Evolutionary conservation across 345 rosid species (phyloP).

Genomic region (Brassica cretica): DNA sequence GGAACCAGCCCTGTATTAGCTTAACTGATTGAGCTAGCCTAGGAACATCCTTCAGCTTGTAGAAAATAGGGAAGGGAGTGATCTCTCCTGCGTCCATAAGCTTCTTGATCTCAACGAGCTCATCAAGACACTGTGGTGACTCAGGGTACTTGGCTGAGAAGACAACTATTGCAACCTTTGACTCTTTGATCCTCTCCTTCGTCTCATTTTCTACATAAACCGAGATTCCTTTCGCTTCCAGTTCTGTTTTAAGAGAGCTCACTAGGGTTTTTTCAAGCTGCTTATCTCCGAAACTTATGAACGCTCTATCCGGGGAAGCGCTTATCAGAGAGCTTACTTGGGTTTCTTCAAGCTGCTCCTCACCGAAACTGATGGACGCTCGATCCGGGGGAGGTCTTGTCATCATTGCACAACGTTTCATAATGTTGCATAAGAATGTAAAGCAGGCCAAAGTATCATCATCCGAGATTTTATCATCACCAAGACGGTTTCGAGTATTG

Average conservation of each 20-base stretch:
- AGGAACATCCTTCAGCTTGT: background rate
- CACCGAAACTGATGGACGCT: too few species aligned
- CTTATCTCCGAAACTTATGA: slow-evolving; percentile 21
- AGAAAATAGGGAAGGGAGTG: slow-evolving; percentile 18
- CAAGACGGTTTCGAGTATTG: background rate
- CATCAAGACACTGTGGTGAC: slow-evolving; percentile 14
- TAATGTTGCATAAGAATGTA: background rate
- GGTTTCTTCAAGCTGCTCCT: too few species aligned
- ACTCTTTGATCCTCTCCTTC: background rate
- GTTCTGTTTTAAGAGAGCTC: background rate
- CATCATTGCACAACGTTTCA: background rate
- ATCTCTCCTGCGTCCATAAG: slow-evolving; percentile 23
- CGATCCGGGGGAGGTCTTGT: too few species aligned
- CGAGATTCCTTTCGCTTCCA: background rate
- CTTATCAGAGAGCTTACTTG: too few species aligned
- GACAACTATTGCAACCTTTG: background rate
- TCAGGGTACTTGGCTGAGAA: slow-evolving; percentile 12
- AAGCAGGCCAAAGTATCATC: background rate
- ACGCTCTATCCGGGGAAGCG: background rate
- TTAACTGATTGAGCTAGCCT: background rate
- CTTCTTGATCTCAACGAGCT: slow-evolving; percentile 30
- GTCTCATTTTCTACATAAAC: background rate
- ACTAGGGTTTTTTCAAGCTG: background rate
- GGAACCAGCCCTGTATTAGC: background rate
- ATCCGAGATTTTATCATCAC: background rate